Evolutionary conservation across 768 basidiomycete genomes (phyloP).

Genomic region (Mrakia blollopis): DNA sequence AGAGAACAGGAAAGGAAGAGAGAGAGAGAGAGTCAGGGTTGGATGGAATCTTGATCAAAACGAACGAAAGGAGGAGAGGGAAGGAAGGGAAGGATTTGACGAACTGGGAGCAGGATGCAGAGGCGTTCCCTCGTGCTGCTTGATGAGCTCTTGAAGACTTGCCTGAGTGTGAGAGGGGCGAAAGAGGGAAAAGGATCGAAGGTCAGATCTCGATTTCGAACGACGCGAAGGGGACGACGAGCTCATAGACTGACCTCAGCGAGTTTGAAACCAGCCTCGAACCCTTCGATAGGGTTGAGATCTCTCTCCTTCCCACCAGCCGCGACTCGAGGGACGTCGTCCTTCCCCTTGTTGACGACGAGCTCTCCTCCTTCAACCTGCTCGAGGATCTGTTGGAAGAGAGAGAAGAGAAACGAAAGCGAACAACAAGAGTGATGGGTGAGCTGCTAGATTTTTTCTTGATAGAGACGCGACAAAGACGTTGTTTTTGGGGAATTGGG

Average conservation of each 20-base stretch:
- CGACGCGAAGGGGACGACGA: background rate
- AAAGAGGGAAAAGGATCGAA: background rate
- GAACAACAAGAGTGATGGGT: background rate
- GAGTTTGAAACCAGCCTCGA: conserved; percentile 75
- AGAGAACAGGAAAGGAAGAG: background rate
- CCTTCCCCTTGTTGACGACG: conserved; percentile 71
- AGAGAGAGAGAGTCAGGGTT: background rate
- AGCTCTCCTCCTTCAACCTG: conserved; percentile 91
- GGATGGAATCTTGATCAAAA: too few relatives aligned
- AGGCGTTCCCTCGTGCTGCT: conserved; percentile 45
- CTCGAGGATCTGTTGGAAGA: conserved; percentile 68
- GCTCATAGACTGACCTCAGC: conserved; percentile 57
- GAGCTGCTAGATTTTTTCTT: too few relatives aligned
- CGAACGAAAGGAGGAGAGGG: background rate
- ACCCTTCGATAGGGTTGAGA: conserved; percentile 75
- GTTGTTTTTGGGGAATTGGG: background rate
- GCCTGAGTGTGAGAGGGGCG: conserved; percentile 52
- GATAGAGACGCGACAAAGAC: background rate
- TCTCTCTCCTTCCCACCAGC: conserved; percentile 55
- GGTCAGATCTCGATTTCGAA: background rate
- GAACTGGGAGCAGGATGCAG: conserved; percentile 6
- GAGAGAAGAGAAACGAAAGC: background rate
- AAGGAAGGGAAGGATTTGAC: background rate
- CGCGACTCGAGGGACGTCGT: conserved; percentile 55
- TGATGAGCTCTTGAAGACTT: conserved; percentile 68